phyloP scores from a whole-genome alignment of 495 filamentous ascomycete genomes.

The Lasiosphaeria hispida region DNA sequence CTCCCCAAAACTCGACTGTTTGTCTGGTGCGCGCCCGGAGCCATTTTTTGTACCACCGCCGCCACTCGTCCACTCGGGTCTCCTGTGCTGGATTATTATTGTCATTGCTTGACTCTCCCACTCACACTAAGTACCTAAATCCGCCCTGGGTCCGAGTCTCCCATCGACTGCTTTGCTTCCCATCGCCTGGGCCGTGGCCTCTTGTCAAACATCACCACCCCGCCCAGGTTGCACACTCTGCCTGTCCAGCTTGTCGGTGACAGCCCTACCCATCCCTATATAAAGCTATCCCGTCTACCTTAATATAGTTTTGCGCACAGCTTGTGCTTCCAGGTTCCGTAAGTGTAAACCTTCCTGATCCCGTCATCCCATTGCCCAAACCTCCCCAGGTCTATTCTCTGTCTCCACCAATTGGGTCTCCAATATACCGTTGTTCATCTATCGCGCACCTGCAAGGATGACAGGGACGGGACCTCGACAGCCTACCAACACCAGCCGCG shows the following conservation, averaged over 20 bases:
- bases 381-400: background rate
- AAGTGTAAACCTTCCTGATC: constrained; percentile 23
- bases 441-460: background rate
- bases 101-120: too few species aligned
- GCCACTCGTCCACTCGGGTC: background rate
- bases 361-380: background rate
- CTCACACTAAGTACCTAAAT: too few species aligned
- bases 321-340: constrained; percentile 9
- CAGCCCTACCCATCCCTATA: too few species aligned
- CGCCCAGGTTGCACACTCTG: background rate
- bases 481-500: background rate
- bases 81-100: background rate
- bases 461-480: background rate
- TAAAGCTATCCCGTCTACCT: background rate
- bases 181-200: background rate
- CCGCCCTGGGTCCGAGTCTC: background rate
- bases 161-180: background rate
- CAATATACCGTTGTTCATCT: too few species aligned
- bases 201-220: background rate
- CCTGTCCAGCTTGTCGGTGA: too few species aligned
- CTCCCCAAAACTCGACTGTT: background rate
- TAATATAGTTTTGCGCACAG: background rate
- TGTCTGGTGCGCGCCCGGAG: background rate
- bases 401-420: background rate
- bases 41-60: background rate